Evolutionary conservation across 495 filamentous ascomycete genomes (phyloP), one percentile per base, ranked within the genome.

Genomic region (Choiromyces venosus): DNA sequence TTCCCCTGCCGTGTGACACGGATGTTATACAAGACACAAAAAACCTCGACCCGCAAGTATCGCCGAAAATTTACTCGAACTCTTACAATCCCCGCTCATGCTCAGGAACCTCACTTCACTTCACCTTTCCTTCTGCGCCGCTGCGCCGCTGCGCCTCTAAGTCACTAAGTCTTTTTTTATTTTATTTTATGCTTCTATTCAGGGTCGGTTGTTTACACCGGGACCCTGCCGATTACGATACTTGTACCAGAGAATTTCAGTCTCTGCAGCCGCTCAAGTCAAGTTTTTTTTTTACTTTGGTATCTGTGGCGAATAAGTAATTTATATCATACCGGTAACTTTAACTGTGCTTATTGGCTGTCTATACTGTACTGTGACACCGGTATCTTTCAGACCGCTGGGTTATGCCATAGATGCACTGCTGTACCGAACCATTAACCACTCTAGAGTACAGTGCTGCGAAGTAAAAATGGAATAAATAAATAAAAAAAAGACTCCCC

Each of bases 31-130:
- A 42, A 16, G 3, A 52, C 14, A 52, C n/a, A 52, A 25, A 52
- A 25, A 25, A 61, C 52, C 9, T 25, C 3, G 52, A 61, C 52
- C 25, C 52, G 10, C n/a, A 16, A 29, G 52, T 61, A 61, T 61
- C 52, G 52, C 52, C 52, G 52, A 61, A 61, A 61, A 61, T 61
- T 61, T 61, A 61, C 52, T 61, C 52, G 52, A 29, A 61, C 25
- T 29, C n/a, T 25, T 29, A 61, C 52, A 61, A 61, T 4, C 52
- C 52, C n/a, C 52, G n/a, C n/a, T n/a, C n/a, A n/a, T n/a, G n/a
- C n/a, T n/a, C n/a, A n/a, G n/a, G 52, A 10, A 29, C 52, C 6
- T 25, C n/a, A 29, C 46, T 56, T n/a, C n/a, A n/a, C n/a, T n/a
- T n/a, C n/a, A n/a, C n/a, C n/a, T n/a, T n/a, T n/a, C n/a, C n/a